Evolutionary conservation across 208 protist species (phyloP).

Genomic region (Trypanosoma boissoni): DNA sequence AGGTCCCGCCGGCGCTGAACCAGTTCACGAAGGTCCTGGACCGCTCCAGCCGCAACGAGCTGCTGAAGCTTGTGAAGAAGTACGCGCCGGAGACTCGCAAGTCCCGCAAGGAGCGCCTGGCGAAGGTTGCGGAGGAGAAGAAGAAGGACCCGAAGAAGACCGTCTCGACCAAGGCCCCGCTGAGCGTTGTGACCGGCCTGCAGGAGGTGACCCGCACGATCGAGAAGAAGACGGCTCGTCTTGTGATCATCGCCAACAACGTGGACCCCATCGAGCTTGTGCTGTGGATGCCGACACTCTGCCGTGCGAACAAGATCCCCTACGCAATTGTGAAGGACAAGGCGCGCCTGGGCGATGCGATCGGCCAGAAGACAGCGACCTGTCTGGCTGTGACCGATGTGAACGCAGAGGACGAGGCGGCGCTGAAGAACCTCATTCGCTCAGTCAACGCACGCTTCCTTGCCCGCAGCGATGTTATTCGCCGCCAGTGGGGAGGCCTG

Average conservation of each 20-base stretch:
- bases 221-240: conserved; percentile 98
- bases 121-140: conserved; percentile 92
- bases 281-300: conserved; percentile 98
- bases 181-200: conserved; percentile 95
- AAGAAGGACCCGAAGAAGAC: conserved; percentile 80
- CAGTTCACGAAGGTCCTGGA: conserved; percentile 93
- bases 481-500: conserved; percentile 94
- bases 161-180: conserved; percentile 83
- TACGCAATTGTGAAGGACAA: conserved; percentile 99
- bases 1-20: conserved; percentile 92
- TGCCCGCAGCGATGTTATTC: conserved; percentile 87
- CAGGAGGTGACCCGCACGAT: conserved; percentile 98
- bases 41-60: conserved; percentile 93
- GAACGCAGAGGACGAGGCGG: conserved; percentile 90
- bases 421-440: conserved; percentile 92
- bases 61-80: conserved; percentile 98
- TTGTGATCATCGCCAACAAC: conserved; percentile 99
- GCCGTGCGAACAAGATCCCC: conserved; percentile 98
- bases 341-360: conserved; percentile 95
- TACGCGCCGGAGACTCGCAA: conserved; percentile 96
- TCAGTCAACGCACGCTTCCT: conserved; percentile 94
- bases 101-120: conserved; percentile 95
- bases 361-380: conserved; percentile 97
- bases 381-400: conserved; percentile 96
- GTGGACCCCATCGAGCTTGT: conserved; percentile 99